These are phyloP conservation scores for Primulina tabacum DNA, from an alignment of 257 asterid species.

Conservation along the genomic window DNA sequence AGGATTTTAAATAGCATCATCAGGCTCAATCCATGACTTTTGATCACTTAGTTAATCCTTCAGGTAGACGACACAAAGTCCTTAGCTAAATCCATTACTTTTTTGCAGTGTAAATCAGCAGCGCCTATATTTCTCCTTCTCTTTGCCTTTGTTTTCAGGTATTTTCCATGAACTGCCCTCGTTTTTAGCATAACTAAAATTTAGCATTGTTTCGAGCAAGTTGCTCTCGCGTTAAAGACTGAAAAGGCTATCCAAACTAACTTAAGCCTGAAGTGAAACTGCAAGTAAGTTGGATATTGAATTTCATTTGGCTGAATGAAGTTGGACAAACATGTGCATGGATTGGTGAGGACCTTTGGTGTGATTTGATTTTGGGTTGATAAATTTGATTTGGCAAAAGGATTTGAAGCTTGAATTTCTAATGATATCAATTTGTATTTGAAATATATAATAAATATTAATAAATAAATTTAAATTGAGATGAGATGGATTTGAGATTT, in stretches of 20 bases:
- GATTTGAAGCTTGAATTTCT: no score
- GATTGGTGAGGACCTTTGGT: neutral
- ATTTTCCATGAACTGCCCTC: slow-evolving; percentile 26
- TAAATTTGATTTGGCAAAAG: neutral
- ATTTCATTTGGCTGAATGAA: neutral
- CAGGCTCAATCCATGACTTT: neutral
- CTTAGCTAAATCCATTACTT: slow-evolving; percentile 10
- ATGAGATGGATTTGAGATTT: no score
- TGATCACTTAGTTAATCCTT: slow-evolving; percentile 10
- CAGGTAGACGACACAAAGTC: slow-evolving; percentile 17
- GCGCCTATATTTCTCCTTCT: slow-evolving; percentile 96
- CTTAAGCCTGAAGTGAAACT: no score
- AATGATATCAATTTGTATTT: no score
- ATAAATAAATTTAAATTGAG: no score
- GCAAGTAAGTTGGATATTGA: neutral
- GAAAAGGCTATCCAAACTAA: neutral
- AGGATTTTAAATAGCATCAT: neutral
- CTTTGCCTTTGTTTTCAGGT: slow-evolving; percentile 99
- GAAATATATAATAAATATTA: no score
- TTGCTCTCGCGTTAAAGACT: neutral
- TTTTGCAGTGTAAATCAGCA: slow-evolving; percentile 98
- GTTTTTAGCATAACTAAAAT: slow-evolving; percentile 17
- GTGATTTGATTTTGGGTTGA: neutral
- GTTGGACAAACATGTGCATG: neutral
- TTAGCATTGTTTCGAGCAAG: slow-evolving; percentile 9